phyloP scores from a whole-genome alignment of 768 basidiomycete genomes.

The Royoungia palumana region DNA sequence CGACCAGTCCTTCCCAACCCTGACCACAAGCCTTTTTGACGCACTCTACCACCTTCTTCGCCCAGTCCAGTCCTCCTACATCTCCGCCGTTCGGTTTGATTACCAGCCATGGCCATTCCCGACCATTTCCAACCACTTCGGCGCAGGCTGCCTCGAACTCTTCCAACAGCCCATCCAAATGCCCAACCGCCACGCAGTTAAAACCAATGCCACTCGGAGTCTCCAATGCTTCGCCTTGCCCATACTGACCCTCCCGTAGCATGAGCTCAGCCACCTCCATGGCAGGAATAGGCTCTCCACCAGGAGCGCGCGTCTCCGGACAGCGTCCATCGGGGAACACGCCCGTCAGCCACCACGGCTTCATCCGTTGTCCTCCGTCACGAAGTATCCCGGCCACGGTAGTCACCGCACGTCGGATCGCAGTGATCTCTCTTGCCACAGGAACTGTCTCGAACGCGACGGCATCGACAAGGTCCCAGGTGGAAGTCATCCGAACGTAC shows the following conservation, averaged over 20 bases:
- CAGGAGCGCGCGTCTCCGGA: constrained; percentile 37
- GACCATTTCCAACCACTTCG: constrained; percentile 8
- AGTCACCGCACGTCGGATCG: constrained; percentile 60
- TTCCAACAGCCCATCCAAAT: constrained; percentile 39
- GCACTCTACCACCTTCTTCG: constrained; percentile 26
- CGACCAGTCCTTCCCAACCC: constrained; percentile 49
- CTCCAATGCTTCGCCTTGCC: constrained; percentile 14
- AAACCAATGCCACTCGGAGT: constrained; percentile 61
- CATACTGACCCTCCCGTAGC: constrained; percentile 24
- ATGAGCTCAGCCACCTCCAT: constrained; percentile 44
- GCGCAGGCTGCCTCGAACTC: constrained; percentile 32
- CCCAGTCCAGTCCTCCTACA: constrained; percentile 34
- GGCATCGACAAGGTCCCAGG: constrained; percentile 57
- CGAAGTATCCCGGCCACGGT: constrained; percentile 29
- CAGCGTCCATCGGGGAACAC: constrained; percentile 54
- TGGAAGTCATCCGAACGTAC: constrained; percentile 44
- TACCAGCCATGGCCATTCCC: constrained; percentile 48
- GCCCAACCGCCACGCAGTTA: constrained; percentile 61
- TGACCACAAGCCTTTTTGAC: constrained; percentile 19
- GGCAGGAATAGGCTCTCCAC: constrained; percentile 27
- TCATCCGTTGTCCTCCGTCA: constrained; percentile 29
- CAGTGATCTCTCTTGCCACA: constrained; percentile 57
- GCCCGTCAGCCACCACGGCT: constrained; percentile 75
- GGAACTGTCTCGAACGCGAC: constrained; percentile 82
- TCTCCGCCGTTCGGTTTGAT: constrained; percentile 73